These are phyloP conservation scores for Dactylella cylindrospora DNA, from an alignment of 2,329 filamentous ascomycete genomes.

Conservation along the genomic window DNA sequence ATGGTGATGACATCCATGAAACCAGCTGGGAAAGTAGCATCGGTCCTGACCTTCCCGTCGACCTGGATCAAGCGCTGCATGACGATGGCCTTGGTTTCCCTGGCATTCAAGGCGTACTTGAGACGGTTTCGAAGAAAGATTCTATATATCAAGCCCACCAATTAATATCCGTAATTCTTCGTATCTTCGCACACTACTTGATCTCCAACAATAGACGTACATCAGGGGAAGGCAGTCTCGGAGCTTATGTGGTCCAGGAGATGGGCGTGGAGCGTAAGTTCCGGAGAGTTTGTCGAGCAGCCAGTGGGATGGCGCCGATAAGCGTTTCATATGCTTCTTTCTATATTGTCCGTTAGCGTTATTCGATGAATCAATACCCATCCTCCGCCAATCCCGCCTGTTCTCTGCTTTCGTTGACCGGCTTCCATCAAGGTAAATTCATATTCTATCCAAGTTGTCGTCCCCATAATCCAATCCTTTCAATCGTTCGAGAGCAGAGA, in stretches of 20 bases:
- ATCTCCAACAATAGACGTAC: slow-evolving; percentile 29
- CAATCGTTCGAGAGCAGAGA: slow-evolving; percentile 9
- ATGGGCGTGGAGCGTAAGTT: slow-evolving; percentile 71
- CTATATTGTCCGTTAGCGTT: slow-evolving; percentile 36
- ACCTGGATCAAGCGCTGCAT: slow-evolving; percentile 99
- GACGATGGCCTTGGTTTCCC: slow-evolving; percentile 95
- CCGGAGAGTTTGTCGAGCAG: slow-evolving; percentile 99
- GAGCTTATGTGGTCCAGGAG: slow-evolving; percentile 95
- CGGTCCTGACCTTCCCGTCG: slow-evolving; percentile 98
- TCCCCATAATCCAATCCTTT: too few species aligned
- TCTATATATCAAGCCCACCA: slow-evolving; percentile 1
- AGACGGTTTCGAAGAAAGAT: slow-evolving; percentile 64
- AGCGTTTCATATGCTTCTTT: slow-evolving; percentile 99
- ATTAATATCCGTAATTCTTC: slow-evolving; percentile 13
- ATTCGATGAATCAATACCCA: slow-evolving; percentile 5
- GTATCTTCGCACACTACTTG: slow-evolving; percentile 1
- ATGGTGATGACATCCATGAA: slow-evolving; percentile 99
- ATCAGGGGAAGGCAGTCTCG: slow-evolving; percentile 95
- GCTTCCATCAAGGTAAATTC: slow-evolving; percentile 5
- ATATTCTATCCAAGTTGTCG: not conserved
- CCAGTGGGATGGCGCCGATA: slow-evolving; percentile 99
- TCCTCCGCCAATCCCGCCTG: slow-evolving; percentile 3
- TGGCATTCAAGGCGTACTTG: slow-evolving; percentile 98
- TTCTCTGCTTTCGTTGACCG: slow-evolving; percentile 8
- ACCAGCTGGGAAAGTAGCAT: slow-evolving; percentile 92